Base-by-base conservation (phyloP, 768 basidiomycete genomes). In the Pleurotus giganteus region DNA sequence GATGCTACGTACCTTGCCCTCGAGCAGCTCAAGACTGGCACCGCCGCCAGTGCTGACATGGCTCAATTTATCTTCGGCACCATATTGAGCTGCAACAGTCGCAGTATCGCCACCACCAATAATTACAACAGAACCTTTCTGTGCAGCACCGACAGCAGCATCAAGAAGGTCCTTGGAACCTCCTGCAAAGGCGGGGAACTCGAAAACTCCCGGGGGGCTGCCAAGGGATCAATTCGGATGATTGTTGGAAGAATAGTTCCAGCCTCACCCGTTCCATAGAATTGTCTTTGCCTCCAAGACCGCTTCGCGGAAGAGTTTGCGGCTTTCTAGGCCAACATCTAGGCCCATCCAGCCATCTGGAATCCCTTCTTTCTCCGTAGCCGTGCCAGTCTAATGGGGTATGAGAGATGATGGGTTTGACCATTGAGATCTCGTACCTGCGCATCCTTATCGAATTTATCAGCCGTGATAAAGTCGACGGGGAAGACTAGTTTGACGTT, bases 31-130 rank as follows among this genome's bases (percentile, higher is more conserved):
- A 56, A 99, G 83, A 67, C 88, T 90, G 27, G 93, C 93, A 49
- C 92, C 92, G 43, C 91, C 96, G 58, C 96, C 96, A 32, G 96
- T 99, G 69, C 90, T 93, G 64, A 99, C 93, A 73, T 99, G 96
- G 71, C 90, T 94, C 59, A 99, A 78, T 69, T 92, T 85, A 62
- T 88, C 85, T 71, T 99, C 96, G 15, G 85, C 85, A 9, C 75
- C 77, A 66, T 88, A 82, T 61, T 95, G 85, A n/a, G 91, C 94
- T 53, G 87, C 94, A 31, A 98, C 81, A 4, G 96, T 98, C n/a
- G 96, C 96, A 37, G 93, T 96, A 69, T 95, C 94, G 58, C 93
- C 93, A 61, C 94, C 94, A 53, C 96, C 96, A 54, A 98, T 88
- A 63, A 99, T 98, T 59, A 99, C 96, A 5, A 87, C 90, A 8